Evolutionary conservation across 169 alveolate genomes (phyloP), one percentile per base, ranked within the genome.

Genomic region (Plasmodium relictum): DNA sequence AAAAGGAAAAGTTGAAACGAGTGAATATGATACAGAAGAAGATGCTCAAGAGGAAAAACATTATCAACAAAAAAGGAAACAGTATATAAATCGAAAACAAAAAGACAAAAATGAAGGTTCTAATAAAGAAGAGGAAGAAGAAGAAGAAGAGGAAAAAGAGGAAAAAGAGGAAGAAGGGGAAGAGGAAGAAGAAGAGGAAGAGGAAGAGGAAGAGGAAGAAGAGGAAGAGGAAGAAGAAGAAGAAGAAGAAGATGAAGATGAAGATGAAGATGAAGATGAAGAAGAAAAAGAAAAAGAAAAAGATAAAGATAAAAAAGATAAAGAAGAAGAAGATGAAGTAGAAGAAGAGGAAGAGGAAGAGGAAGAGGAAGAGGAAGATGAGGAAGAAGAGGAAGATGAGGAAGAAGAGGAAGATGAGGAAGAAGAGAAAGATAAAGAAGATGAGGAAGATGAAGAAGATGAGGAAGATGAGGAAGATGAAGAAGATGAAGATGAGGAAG

Each of bases 151-250:
- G 0, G 72, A 2, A 24, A 56, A 2, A 0, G 0, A 14, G 0
- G 6, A n/a, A 4, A n/a, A 26, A 26, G 48, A 72, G 24, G 22
- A 20, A 2, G 59, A 73, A 24, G 71, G 26, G 20, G 87, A 8
- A n/a, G 16, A 48, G 14, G 70, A 73, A 42, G 24, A 52, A 10
- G 69, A 73, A 4, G 69, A 20, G 8, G 56, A 56, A 41, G 50
- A 6, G 61, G 73, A 73, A 0, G 66, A 44, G 39, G 88, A 37
- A 41, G 16, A 12, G 18, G 50, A 73, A 5, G 68, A 52, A 39
- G 37, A 48, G 5, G 58, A 22, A 50, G 39, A 48, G 2, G 68
- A 52, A 12, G 68, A 3, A 20, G 42, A 41, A 37, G 62, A 42
- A 12, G 62, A 16, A 50, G 24, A 9, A 5, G 26, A n/a, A 6